Evolutionary conservation across 345 rosid species (phyloP).

Genomic region (Gossypium anomalum): DNA sequence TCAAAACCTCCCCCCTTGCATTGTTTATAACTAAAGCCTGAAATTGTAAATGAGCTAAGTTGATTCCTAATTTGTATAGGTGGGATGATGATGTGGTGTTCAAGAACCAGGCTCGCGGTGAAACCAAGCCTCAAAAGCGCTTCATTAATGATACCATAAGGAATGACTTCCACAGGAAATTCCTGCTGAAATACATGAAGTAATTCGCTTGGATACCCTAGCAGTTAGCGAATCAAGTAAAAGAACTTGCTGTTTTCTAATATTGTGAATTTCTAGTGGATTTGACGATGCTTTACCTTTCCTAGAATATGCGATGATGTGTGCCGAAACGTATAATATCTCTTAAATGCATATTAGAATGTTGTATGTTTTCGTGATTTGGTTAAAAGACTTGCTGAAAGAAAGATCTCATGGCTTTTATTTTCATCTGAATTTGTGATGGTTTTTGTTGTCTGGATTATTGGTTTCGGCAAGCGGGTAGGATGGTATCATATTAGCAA

Average conservation of each 20-base stretch:
- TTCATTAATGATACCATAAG: conserved; percentile 96
- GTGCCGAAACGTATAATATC: not conserved
- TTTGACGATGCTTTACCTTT: not conserved
- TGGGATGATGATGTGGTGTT: conserved; percentile 99
- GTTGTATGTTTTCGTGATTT: not conserved
- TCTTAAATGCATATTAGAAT: not conserved
- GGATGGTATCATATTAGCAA: too few species aligned
- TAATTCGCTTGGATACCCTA: not conserved
- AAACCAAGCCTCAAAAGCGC: conserved; percentile 86
- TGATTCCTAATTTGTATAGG: conserved; percentile 32
- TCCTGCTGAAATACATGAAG: conserved; percentile 79
- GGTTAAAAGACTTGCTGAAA: not conserved
- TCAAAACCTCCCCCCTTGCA: not conserved
- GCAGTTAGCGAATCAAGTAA: not conserved
- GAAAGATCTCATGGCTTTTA: not conserved
- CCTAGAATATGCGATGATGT: not conserved
- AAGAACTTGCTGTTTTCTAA: not conserved
- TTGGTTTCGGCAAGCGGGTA: too few species aligned
- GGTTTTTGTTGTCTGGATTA: too few species aligned
- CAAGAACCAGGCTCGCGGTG: conserved; percentile 98
- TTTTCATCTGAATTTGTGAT: not conserved
- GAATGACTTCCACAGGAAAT: conserved; percentile 90
- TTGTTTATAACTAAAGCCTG: not conserved
- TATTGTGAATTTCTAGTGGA: conserved; percentile 9
- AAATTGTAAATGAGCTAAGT: not conserved